Conservation (phyloP, 176 grass and related monocot genomes). For the Eleusine coracana region DNA sequence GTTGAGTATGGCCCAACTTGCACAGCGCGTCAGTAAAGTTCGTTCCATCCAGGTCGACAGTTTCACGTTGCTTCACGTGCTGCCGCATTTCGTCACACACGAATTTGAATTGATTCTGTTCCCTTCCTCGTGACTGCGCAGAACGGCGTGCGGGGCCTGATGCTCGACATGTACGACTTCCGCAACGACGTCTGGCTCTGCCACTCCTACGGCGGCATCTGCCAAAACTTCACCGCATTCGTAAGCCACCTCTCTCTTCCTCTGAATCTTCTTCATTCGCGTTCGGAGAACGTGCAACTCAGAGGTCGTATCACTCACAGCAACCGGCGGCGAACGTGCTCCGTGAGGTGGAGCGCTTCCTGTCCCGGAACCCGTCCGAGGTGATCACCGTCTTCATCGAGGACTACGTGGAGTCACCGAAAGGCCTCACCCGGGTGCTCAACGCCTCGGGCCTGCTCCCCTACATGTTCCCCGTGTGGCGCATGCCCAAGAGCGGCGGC, state of each 20-base stretch:
- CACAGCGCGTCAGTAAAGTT: too few relatives aligned
- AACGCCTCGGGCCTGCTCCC: conserved; percentile 64
- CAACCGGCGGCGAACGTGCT: conserved; percentile 74
- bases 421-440: conserved; percentile 76
- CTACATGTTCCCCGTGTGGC: conserved; percentile 66
- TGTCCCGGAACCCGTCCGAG: conserved; percentile 64
- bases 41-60: background rate
- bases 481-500: conserved; percentile 81
- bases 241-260: conserved; percentile 37
- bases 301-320: conserved; percentile 10
- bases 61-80: too few relatives aligned
- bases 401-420: conserved; percentile 81
- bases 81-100: too few relatives aligned
- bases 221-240: conserved; percentile 92
- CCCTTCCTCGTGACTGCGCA: conserved; percentile 21
- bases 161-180: conserved; percentile 99
- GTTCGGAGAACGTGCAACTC: background rate
- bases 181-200: conserved; percentile 79
- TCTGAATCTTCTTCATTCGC: background rate
- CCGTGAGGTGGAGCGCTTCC: conserved; percentile 71
- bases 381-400: conserved; percentile 83
- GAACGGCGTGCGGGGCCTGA: conserved; percentile 88
- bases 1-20: too few relatives aligned
- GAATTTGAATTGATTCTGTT: background rate
- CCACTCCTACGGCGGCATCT: conserved; percentile 81